Base-by-base conservation (phyloP, 495 filamentous ascomycete species). In the Aspergillus campestris region DNA sequence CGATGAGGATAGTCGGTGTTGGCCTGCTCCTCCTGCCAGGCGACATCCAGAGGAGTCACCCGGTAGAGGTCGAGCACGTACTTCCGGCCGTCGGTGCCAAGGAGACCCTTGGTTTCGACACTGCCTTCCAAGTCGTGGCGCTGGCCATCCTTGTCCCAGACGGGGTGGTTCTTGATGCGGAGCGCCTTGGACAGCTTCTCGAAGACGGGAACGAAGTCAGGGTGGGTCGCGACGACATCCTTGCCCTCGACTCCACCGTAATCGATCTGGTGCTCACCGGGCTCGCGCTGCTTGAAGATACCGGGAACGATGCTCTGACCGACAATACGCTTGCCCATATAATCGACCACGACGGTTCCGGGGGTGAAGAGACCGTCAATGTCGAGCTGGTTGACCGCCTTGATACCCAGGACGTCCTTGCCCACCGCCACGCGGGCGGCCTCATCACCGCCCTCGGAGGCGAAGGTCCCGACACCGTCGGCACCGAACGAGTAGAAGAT, bases 401-500 rank as follows among this genome's bases (percentile, higher is more conserved):
- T 85, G 46, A 97, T 91, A 48, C 94, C 94, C 49, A 85, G 72
- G 33, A 96, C 90, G 60, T 99, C 94, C 71, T 97, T 99, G 34
- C 91, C 92, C 8, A 94, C 94, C 29, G 94, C 94, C 37, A 97
- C 89, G 33, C 92, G 79, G 8, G 94, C 94, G 35, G 94, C 94
- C 65, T 99, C 94, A 58, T 99, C 91, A 12, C 94, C 94, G 47
- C 94, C 94, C 70, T 97, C 92, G 24, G 80, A 86, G 27, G 87
- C 87, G 69, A 99, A 99, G 30, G 94, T 99, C 30, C 91, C 90
- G 41, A 97, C 92, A 34, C 94, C 94, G 61, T 99, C 94, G 34
- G 91, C 92, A 50, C 94, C 94, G 57, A 95, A 96, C 3, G 92
- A 97, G 72, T 91, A 97, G 72, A 99, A 99, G 47, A 99, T 85